A percentile compares a stretch with the other conserved stretches of the same genome.
These are phyloP conservation scores for Mycosarcoma maydis DNA, from an alignment of 1,284 basidiomycete species.

Conservation along the genomic window DNA sequence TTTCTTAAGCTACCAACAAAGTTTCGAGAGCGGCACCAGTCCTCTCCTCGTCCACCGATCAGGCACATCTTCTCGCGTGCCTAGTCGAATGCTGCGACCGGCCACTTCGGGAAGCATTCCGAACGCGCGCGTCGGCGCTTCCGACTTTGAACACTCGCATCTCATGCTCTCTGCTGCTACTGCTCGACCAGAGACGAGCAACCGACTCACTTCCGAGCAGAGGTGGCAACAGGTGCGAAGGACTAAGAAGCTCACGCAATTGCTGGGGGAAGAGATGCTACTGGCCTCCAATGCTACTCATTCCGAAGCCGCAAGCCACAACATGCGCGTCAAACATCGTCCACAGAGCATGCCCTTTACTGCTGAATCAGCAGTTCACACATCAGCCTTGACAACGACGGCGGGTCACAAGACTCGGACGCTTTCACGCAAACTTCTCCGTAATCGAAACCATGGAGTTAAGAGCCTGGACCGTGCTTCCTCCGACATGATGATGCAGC, in stretches of 20 bases:
- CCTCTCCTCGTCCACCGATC: slow-evolving; percentile 23
- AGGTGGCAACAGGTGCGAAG: slow-evolving; percentile 45
- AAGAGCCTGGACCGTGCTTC: slow-evolving; percentile 22
- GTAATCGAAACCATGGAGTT: slow-evolving; percentile 12
- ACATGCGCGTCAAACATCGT: slow-evolving; percentile 2
- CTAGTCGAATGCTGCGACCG: slow-evolving; percentile 9
- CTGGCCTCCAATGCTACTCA: slow-evolving; percentile 4
- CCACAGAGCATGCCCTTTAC: slow-evolving; percentile 22
- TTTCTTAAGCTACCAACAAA: slow-evolving; percentile 36
- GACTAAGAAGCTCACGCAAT: slow-evolving; percentile 49
- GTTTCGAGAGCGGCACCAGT: slow-evolving; percentile 37
- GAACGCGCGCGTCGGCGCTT: not conserved
- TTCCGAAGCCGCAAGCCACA: slow-evolving; percentile 1
- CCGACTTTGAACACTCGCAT: slow-evolving; percentile 3
- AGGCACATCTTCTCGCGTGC: not conserved
- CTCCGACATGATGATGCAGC: slow-evolving; percentile 4
- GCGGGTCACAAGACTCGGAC: slow-evolving; percentile 18
- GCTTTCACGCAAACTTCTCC: slow-evolving; percentile 21
- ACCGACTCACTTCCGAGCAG: slow-evolving; percentile 39
- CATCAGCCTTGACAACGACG: not conserved
- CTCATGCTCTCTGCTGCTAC: not conserved
- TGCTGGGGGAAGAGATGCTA: slow-evolving; percentile 56
- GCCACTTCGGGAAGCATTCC: slow-evolving; percentile 18
- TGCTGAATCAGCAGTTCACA: not conserved
- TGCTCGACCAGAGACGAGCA: slow-evolving; percentile 30